Conservation (phyloP, 2,329 filamentous ascomycete species). For the Fusarium praegraminearum region DNA sequence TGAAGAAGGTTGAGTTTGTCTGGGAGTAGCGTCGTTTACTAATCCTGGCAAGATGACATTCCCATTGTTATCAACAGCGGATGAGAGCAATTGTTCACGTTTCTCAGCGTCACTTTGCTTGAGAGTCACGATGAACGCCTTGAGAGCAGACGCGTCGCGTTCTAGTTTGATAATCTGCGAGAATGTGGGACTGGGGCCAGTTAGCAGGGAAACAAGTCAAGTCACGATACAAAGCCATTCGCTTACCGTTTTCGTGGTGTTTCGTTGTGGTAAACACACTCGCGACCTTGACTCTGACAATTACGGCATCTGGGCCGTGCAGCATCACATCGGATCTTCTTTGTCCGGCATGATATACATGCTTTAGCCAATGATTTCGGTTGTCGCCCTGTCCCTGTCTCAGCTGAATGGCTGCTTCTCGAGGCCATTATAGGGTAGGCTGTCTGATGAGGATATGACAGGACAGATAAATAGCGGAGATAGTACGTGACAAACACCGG, state of each 20-base stretch:
- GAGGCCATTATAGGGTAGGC: conserved; percentile 1
- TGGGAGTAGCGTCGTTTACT: accelerated
- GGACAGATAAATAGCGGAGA: not conserved
- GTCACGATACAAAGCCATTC: not conserved
- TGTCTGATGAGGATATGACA: not conserved
- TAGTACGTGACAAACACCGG: not conserved
- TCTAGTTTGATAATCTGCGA: conserved; percentile 11
- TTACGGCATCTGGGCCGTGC: conserved; percentile 5
- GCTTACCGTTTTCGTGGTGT: conserved; percentile 9
- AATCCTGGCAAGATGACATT: not conserved
- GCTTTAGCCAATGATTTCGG: conserved; percentile 19
- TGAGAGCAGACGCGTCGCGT: not conserved
- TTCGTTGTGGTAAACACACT: conserved; percentile 7
- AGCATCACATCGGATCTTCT: conserved; percentile 20
- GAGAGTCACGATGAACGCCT: conserved; percentile 4
- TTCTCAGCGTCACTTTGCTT: not conserved
- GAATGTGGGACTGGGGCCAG: conserved; percentile 3
- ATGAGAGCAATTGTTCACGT: not conserved
- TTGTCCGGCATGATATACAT: conserved; percentile 11
- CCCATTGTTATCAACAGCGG: conserved; percentile 2
- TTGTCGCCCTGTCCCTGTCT: not conserved
- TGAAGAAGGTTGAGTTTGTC: not conserved
- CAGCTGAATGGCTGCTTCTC: not conserved
- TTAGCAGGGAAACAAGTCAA: not conserved
- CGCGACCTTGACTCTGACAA: conserved; percentile 1